phyloP scores from a whole-genome alignment of 2,329 filamentous ascomycete species.

The Penicillium thymicola region DNA sequence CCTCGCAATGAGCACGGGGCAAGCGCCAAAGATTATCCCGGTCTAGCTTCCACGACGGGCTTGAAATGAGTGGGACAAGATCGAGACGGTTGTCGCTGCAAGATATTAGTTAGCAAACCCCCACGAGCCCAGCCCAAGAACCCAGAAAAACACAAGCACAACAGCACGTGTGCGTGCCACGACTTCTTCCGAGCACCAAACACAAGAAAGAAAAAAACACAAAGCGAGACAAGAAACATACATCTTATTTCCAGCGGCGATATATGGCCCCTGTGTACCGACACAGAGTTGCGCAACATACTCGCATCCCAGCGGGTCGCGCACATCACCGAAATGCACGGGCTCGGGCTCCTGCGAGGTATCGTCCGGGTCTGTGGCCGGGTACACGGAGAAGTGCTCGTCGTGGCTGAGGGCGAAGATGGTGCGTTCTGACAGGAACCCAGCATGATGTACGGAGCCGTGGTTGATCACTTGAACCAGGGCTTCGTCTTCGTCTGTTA shows the following conservation, averaged over 20 bases:
- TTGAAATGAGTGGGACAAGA: slow-evolving; percentile 38
- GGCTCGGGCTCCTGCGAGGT: slow-evolving; percentile 45
- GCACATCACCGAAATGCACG: slow-evolving; percentile 55
- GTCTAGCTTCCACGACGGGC: slow-evolving; percentile 41
- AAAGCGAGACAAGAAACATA: slow-evolving; percentile 25
- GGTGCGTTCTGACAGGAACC: slow-evolving; percentile 52
- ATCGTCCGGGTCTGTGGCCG: slow-evolving; percentile 49
- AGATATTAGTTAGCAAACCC: background rate
- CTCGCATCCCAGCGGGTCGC: slow-evolving; percentile 54
- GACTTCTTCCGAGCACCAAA: background rate
- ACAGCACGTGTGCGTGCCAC: background rate
- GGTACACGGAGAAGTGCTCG: slow-evolving; percentile 59
- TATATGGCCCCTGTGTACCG: slow-evolving; percentile 41
- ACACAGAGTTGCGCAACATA: slow-evolving; percentile 57
- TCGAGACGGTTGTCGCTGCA: slow-evolving; percentile 42
- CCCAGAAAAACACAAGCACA: background rate
- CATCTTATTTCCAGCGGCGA: slow-evolving; percentile 52
- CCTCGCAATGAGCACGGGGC: slow-evolving; percentile 48
- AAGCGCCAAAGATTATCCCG: slow-evolving; percentile 41
- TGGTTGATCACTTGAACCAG: slow-evolving; percentile 62
- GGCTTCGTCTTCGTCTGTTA: slow-evolving; percentile 60
- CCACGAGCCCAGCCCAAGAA: background rate
- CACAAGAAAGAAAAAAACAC: background rate
- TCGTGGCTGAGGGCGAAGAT: slow-evolving; percentile 62
- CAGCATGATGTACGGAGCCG: slow-evolving; percentile 60